A percentile compares a stretch with the other conserved stretches of the same genome.
Evolutionary conservation across 139 green algal genomes (phyloP).

Genomic region (Pseudopediastrum boryanum): DNA sequence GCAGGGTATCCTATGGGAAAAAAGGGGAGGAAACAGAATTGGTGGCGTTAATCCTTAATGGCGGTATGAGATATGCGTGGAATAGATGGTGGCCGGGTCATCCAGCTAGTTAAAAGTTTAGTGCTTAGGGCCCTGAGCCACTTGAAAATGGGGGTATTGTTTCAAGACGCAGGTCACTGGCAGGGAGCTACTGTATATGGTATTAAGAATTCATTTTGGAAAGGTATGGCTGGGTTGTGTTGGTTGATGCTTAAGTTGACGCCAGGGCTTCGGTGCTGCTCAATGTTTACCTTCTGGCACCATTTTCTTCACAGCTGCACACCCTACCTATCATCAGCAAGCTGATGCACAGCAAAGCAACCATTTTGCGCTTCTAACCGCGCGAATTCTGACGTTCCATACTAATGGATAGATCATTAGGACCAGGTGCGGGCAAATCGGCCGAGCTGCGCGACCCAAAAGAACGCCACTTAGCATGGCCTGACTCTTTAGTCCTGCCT

Average conservation of each 20-base stretch:
- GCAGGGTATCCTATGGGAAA: conserved; percentile 39
- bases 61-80: no score
- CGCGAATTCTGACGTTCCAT: not conserved
- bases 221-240: no score
- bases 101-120: not conserved
- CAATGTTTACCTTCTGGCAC: no score
- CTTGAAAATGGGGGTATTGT: not conserved
- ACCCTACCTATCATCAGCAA: not conserved
- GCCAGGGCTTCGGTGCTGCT: no score
- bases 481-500: not conserved
- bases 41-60: no score
- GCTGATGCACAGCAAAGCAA: no score
- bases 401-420: not conserved
- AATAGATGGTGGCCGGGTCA: not conserved
- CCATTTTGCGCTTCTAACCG: no score
- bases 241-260: no score
- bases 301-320: no score
- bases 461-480: no score
- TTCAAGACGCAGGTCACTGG: not conserved
- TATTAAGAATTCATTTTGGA: no score
- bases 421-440: not conserved
- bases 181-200: not conserved
- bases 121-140: not conserved
- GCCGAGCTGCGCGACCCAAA: no score
- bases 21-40: not conserved